phyloP scores from a whole-genome alignment of 2,329 filamentous ascomycete genomes.

The Neofusicoccum cordaticola region DNA sequence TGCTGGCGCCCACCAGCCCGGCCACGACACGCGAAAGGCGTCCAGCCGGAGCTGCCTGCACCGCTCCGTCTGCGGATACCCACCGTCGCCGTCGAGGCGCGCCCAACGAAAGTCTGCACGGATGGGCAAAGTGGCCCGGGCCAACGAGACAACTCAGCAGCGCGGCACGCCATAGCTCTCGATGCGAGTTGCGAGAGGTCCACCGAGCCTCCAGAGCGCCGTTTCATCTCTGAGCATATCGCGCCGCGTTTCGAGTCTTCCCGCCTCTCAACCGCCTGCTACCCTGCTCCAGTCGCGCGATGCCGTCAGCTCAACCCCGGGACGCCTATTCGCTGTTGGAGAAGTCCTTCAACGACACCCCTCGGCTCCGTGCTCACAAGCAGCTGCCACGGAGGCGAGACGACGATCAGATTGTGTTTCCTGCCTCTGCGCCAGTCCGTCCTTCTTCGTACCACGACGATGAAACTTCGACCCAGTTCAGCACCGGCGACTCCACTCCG shows the following conservation, averaged over 20 bases:
- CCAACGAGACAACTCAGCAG: slow-evolving; percentile 11
- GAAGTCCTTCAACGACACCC: slow-evolving; percentile 28
- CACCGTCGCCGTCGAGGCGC: neutral
- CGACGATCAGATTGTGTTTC: slow-evolving; percentile 26
- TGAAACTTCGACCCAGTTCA: slow-evolving; percentile 27
- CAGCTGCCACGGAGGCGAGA: slow-evolving; percentile 28
- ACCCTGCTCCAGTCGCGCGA: neutral
- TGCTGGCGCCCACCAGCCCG: neutral
- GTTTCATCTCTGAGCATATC: slow-evolving; percentile 8
- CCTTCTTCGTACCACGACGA: slow-evolving; percentile 24
- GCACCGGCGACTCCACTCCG: slow-evolving; percentile 24
- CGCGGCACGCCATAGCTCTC: neutral
- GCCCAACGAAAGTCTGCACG: neutral
- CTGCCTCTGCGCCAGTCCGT: slow-evolving; percentile 26
- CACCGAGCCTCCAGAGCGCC: neutral
- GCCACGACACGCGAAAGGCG: neutral
- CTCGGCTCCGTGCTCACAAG: slow-evolving; percentile 28
- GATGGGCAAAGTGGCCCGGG: neutral
- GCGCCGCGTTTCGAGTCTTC: slow-evolving; percentile 4
- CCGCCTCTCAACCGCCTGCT: slow-evolving; percentile 2
- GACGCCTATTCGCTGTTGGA: slow-evolving; percentile 31
- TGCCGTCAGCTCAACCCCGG: slow-evolving; percentile 21
- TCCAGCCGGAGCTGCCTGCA: slow-evolving; percentile 8
- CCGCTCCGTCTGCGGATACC: slow-evolving; percentile 3
- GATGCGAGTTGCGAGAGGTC: neutral